A percentile compares a stretch with the other conserved stretches of the same genome.
Conservation (phyloP, 1,284 basidiomycete genomes). For the Malassezia restricta region DNA sequence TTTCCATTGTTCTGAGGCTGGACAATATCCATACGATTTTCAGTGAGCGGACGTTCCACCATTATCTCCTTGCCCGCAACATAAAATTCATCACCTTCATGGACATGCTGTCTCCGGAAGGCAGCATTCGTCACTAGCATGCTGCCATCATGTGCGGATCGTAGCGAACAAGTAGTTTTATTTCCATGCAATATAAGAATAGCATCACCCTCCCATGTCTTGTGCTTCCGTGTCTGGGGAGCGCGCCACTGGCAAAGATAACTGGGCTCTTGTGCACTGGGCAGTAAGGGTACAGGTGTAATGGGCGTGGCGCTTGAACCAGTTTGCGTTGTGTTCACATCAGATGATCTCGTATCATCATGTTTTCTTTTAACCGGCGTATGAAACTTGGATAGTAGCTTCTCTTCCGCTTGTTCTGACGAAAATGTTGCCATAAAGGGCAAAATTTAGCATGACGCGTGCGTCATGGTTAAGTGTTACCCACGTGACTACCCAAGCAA, state of each 20-base stretch:
- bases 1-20: not conserved
- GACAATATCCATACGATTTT: not conserved
- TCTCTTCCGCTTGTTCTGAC: constrained; percentile 10
- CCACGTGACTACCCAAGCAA: not conserved
- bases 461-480: not conserved
- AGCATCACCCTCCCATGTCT: constrained; percentile 64
- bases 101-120: constrained; percentile 2
- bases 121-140: constrained; percentile 15
- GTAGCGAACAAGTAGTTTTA: constrained; percentile 23
- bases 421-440: constrained; percentile 9
- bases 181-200: constrained; percentile 31
- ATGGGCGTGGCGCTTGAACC: not conserved
- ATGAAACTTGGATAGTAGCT: constrained; percentile 12
- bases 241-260: constrained; percentile 51
- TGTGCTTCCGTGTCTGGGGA: constrained; percentile 65
- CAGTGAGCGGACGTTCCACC: constrained; percentile 4
- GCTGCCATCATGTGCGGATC: constrained; percentile 28
- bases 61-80: constrained; percentile 16
- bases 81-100: constrained; percentile 13
- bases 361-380: constrained; percentile 9
- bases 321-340: not conserved
- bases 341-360: not conserved
- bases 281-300: constrained; percentile 3
- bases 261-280: constrained; percentile 22
- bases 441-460: not conserved